Base-by-base conservation (phyloP, 768 basidiomycete species). In the Kwoniella sp. region DNA sequence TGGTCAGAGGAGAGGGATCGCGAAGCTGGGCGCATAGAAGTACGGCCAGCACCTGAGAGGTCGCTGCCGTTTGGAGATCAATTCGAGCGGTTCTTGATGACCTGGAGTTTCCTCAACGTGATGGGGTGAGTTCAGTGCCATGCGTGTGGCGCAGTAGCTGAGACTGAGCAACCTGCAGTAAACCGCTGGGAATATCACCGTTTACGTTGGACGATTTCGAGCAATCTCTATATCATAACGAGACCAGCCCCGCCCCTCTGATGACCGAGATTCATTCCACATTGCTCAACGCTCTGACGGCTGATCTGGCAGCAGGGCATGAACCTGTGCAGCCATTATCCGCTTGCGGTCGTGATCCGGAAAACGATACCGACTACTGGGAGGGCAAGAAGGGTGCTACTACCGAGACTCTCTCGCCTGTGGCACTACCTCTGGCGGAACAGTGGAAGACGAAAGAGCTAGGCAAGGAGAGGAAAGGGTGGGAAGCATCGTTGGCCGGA, bases 141-240 rank as follows among this genome's bases (percentile, higher is more conserved):
- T 25, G 25, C 27, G 31, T 1, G 28, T 53, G 11, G 26, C 29
- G 50, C 31, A 49, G 19, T 5, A 28, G n/a, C 29, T 36, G 20
- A 8, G 33, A 31, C 22, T 50, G 27, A 17, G 29, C 25, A n/a
- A 6, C 27, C 5, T 20, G 34, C 56, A 95, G 93, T 5, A 84
- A 86, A 79, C 86, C 92, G 1, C 79, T 98, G 14, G 84, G 87
- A 56, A 75, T 99, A 15, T 92, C 92, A 11, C 78, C 84, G 11
- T 88, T 96, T 71, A 85, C 91, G 0, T 78, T 99, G 64, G 95
- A 99, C 72, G 93, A 98, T 67, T 88, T 86, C 70, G 90, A 91
- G 67, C 81, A 83, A 52, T 86, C 91, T 0, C 77, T 98, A 26
- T 84, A 85, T 42, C 93, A 98, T 75, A 79, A 81, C 26, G 87